These are phyloP conservation scores for Nyssa sinensis DNA, from an alignment of 148 eudicot genomes.

Conservation along the genomic window DNA sequence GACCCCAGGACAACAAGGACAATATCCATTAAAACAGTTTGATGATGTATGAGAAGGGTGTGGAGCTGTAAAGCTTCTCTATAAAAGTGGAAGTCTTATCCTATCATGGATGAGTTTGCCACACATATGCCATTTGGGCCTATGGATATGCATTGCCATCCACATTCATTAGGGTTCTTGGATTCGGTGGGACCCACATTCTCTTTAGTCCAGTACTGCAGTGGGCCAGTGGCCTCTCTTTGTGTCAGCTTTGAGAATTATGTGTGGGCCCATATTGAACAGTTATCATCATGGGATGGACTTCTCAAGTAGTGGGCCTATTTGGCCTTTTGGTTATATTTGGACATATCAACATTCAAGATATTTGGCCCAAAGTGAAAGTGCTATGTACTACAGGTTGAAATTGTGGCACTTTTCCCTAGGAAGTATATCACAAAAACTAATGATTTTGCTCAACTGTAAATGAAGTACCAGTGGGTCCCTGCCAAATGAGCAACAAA, in stretches of 20 bases:
- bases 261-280: conserved; percentile 1
- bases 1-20: neutral
- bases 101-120: conserved; percentile 17
- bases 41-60: neutral
- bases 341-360: too few relatives aligned
- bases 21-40: conserved; percentile 1
- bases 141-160: conserved; percentile 10
- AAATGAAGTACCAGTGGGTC: too few relatives aligned
- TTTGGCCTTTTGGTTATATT: neutral
- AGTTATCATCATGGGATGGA: neutral
- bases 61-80: neutral
- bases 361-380: neutral
- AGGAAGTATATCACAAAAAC: too few relatives aligned
- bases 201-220: conserved; percentile 4
- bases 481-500: too few relatives aligned
- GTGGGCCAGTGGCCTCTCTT: conserved; percentile 1
- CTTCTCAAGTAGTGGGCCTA: conserved; percentile 10
- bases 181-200: conserved; percentile 7
- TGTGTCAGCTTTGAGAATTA: neutral
- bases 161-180: neutral
- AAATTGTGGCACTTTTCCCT: neutral
- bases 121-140: neutral
- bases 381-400: neutral
- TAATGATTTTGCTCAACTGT: too few relatives aligned
- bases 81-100: neutral